Evolutionary conservation across 441 rosid species (phyloP).

Genomic region (Erodium chrysanthum): DNA sequence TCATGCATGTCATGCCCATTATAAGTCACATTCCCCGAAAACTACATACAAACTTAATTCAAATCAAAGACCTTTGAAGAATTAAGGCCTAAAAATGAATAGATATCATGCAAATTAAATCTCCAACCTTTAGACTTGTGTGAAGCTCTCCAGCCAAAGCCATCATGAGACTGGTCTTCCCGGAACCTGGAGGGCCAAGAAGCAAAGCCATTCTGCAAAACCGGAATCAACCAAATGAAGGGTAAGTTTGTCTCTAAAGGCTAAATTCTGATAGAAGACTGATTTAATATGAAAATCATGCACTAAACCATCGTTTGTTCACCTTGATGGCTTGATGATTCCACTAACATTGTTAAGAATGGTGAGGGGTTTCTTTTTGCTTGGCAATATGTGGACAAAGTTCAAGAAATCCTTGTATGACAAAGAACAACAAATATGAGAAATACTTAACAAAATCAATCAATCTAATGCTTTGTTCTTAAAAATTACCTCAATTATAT

Average conservation of each 20-base stretch:
- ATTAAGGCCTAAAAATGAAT: too few species aligned
- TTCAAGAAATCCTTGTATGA: constrained; percentile 32
- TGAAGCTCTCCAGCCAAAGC: constrained; percentile 25
- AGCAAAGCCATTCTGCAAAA: constrained; percentile 42
- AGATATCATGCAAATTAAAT: too few species aligned
- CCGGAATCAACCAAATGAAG: background rate
- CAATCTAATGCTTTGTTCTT: background rate
- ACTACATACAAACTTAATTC: constrained; percentile 18
- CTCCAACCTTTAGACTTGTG: constrained; percentile 29
- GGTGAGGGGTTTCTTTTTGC: constrained; percentile 36
- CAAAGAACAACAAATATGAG: too few species aligned
- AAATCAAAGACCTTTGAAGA: too few species aligned
- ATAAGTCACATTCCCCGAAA: constrained; percentile 41
- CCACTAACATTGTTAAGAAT: constrained; percentile 60
- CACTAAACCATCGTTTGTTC: background rate
- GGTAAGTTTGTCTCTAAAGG: too few species aligned
- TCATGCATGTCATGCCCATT: constrained; percentile 50
- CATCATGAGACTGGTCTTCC: constrained; percentile 41
- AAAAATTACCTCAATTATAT: constrained; percentile 35
- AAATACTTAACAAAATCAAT: background rate
- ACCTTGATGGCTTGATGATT: constrained; percentile 57
- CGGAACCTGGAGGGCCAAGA: constrained; percentile 53
- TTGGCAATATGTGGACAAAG: constrained; percentile 35
- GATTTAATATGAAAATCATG: too few species aligned
- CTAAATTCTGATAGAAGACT: too few species aligned